Percentiles rank a stretch among this genome's conserved stretches.
Evolutionary conservation across 1,284 basidiomycete genomes (phyloP).

Genomic region (Mycosarcoma mackinlayi): DNA sequence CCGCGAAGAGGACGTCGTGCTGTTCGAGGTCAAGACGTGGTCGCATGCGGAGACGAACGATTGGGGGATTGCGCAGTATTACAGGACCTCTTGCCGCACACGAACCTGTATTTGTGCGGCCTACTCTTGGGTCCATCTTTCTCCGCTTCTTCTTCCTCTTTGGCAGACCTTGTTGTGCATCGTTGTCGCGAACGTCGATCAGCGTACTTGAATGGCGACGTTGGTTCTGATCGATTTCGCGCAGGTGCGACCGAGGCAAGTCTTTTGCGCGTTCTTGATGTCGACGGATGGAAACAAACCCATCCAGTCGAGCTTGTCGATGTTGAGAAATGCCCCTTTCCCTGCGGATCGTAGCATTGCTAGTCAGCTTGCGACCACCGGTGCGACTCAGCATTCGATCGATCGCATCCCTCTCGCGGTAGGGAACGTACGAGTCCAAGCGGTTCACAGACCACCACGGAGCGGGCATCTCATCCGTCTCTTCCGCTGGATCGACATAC

Average conservation of each 20-base stretch:
- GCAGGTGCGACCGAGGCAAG: conserved; percentile 18
- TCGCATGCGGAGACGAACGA: conserved; percentile 26
- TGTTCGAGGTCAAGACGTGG: conserved; percentile 42
- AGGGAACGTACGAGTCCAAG: conserved; percentile 18
- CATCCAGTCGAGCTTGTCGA: conserved; percentile 33
- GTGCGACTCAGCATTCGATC: conserved; percentile 62
- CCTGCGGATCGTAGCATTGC: not conserved
- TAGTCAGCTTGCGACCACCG: conserved; percentile 21
- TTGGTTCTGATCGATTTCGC: conserved; percentile 31
- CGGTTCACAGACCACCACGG: conserved; percentile 42
- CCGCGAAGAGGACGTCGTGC: conserved; percentile 48
- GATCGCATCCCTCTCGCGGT: conserved; percentile 50
- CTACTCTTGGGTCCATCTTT: conserved; percentile 32
- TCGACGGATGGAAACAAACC: conserved; percentile 22
- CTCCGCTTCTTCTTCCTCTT: conserved; percentile 31
- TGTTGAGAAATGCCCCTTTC: not conserved
- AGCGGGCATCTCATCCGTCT: conserved; percentile 18
- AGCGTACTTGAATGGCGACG: not conserved
- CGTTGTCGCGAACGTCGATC: conserved; percentile 2
- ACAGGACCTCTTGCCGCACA: conserved; percentile 4
- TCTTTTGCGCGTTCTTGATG: not conserved
- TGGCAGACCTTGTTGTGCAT: conserved; percentile 6
- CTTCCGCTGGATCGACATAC: conserved; percentile 5
- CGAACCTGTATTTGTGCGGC: conserved; percentile 8
- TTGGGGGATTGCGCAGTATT: conserved; percentile 34